Evolutionary conservation across 306 rosid species (phyloP), one percentile per base, ranked within the genome.

Genomic region (Malus asiatica): DNA sequence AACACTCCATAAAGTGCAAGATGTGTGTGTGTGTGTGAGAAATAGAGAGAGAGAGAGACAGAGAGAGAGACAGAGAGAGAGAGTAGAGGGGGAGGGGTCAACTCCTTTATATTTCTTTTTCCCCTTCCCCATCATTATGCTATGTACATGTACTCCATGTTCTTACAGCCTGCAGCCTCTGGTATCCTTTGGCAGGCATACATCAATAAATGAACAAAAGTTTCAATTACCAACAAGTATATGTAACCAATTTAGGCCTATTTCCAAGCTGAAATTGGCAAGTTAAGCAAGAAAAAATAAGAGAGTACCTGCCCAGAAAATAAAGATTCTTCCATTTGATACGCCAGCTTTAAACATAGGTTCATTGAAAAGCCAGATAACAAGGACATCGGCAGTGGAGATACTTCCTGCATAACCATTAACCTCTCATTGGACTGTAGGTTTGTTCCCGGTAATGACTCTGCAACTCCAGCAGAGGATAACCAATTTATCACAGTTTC

Each of bases 401-500:
- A 89, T 75, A 92, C 97, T 95, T 95, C 99, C 78, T 93, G 85
- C 85, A 89, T 89, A 78, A 86, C 92, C 88, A 84, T 70, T 63
- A 86, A 52, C 83, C 96, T 89, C 76, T 95, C 99, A 18, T 85
- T 77, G 67, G 90, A 51, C 84, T 89, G 97, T 55, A 90, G 67
- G 87, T 88, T 95, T 83, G 92, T 60, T 83, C 83, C 91, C 2
- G 89, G 85, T 66, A 80, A 68, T 35, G 85, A 76, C 70, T 92
- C 99, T 51, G 80, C 30, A 79, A 81, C 88, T 69, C 97, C 97
- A 73, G 93, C 88, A 76, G 99, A 87, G 65, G 80, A 78, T 71
- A 95, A 76, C 99, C 99, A 95, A 71, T 58, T 84, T 85, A 92
- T 89, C 63, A 89, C 99, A 69, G 97, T 92, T 87, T 95, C 99